These are phyloP conservation scores for Carpinus fangiana DNA, from an alignment of 306 rosid genomes.

Conservation along the genomic window DNA sequence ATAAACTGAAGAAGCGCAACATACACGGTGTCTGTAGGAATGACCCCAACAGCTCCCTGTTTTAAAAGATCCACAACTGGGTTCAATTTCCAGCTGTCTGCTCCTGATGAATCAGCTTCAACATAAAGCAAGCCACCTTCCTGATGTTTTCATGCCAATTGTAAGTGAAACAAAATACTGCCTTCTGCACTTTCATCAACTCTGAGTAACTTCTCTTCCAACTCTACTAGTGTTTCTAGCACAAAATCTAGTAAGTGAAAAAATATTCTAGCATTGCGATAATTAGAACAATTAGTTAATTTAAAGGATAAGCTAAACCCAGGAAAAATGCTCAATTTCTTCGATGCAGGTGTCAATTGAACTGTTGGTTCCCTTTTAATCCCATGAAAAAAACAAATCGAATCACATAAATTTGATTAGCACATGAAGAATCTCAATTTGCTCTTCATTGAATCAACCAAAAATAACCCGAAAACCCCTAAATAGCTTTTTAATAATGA, in stretches of 20 bases:
- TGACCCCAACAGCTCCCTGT: constrained; percentile 89
- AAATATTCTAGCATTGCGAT: not conserved
- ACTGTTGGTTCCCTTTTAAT: not conserved
- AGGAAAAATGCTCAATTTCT: not conserved
- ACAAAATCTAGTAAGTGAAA: not conserved
- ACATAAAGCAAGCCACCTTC: constrained; percentile 72
- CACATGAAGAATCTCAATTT: not conserved
- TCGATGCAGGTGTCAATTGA: not conserved
- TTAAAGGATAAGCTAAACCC: too few species aligned
- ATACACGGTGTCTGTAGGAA: constrained; percentile 91
- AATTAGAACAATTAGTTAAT: not conserved
- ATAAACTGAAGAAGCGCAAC: not conserved
- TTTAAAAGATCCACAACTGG: constrained; percentile 59
- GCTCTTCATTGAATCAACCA: not conserved
- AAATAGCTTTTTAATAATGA: too few species aligned
- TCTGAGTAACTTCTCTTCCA: not conserved
- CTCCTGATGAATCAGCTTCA: constrained; percentile 72
- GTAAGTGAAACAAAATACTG: not conserved
- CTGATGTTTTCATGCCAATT: constrained; percentile 34
- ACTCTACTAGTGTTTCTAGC: not conserved
- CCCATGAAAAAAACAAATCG: not conserved
- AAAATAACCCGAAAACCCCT: not conserved
- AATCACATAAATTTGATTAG: not conserved
- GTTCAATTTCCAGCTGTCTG: constrained; percentile 84
- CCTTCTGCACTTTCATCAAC: not conserved